Evolutionary conservation across 2,329 filamentous ascomycete species (phyloP), one percentile per base, ranked within the genome.

Genomic region (Botrytis fabae): DNA sequence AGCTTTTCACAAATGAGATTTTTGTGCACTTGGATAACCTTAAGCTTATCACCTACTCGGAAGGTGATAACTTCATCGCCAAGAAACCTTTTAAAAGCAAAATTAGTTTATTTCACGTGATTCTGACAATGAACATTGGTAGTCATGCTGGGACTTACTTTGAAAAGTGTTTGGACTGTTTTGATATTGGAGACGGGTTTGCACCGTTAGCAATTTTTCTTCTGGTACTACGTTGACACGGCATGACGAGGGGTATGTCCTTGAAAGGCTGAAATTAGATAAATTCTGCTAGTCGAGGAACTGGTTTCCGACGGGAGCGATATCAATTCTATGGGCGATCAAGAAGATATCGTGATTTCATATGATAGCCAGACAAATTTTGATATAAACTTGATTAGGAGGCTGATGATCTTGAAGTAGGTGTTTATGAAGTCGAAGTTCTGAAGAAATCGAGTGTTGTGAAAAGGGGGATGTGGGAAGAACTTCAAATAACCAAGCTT

Each of bases 1-100:
- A 60, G n/a, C 20, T 69, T 48, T 25, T 73, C 60, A 44, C 74
- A 76, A 28, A 76, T 32, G 16, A 75, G 18, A 10, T 66, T 51
- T 44, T 74, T 72, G 61, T 74, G 73, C 7, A 74, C 35, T 25
- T 38, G 4, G 1, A 63, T 62, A 54, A 42, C 72, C 35, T 25
- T 16, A 51, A 48, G 63, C 1, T 25, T 2, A 18, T 42, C 28
- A 16, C 44, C 63, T 38, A 65, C 63, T 10, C 44, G 63, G 5
- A 65, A 42, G 22, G 32, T 22, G 28, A 65, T 20, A 10, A 38
- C 4, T 18, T 65, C 44, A 38, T 51, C 16, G 10, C 63, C 63
- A n/a, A 65, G 63, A n/a, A 65, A 38, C 8, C 44, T 65, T 20
- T 12, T 44, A 4, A 63, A 65, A 35, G 51, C 28, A 38, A 10